Evolutionary conservation across 1,284 basidiomycete species (phyloP), one percentile per base, ranked within the genome.

Genomic region (Cerrena zonata): DNA sequence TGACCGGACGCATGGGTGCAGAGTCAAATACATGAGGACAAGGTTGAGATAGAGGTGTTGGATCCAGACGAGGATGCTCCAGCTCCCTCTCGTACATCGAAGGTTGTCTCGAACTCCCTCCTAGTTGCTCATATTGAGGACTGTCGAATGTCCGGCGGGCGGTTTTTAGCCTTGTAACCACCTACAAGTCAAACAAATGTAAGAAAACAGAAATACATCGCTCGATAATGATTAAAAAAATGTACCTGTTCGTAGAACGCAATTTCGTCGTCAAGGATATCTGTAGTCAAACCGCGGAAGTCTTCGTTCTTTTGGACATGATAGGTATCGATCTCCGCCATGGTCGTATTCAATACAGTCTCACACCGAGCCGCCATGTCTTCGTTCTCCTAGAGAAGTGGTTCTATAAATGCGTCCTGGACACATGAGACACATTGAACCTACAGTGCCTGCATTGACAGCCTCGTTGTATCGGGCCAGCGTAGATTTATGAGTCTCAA

Each of bases 321-420:
- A 58, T 89, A 89, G 2, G 78, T 82, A 51, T 90, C 86, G 75
- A 93, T 83, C 69, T 93, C 91, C 2, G 89, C 87, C 79, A 91
- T 85, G 0, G 91, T 91, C 2, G 84, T 84, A 64, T 93, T 93
- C 22, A 94, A 69, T 5, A 92, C 88, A 0, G 91, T 93, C 68
- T 94, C 91, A 64, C 88, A 92, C 18, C 90, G 78, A 2, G 81
- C 74, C 1, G 82, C 79, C 53, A 86, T 67, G 15, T 85, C 82
- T 50, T 84, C 80, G 56, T 84, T 73, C n/a, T 74, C 65, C 82
- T 86, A 51, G 11, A 46, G 7, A 5, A 5, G 5, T 19, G 10
- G 7, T 22, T 7, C 18, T 18, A 22, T 18, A 40, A 18, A 18
- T 18, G 10, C 10, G 30, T 34, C 30, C 7, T 18, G 7, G 11